phyloP scores from a whole-genome alignment of 208 protist species.

The Trichomonas gallinae region DNA sequence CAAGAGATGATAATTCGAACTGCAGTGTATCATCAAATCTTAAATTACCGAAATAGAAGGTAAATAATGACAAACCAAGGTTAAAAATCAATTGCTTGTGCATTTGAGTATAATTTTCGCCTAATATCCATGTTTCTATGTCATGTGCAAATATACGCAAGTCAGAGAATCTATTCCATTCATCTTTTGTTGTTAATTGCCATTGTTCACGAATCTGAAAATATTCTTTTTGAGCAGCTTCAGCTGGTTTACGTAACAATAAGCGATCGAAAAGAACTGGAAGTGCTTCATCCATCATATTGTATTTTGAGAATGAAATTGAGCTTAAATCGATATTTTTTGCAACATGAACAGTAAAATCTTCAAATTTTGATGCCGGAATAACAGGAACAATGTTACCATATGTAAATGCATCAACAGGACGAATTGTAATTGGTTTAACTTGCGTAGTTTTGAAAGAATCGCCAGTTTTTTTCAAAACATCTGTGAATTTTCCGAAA shows the following conservation, averaged over 20 bases:
- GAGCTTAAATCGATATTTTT: background rate
- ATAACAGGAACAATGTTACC: background rate
- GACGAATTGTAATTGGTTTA: background rate
- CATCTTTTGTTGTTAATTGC: background rate
- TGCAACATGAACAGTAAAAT: background rate
- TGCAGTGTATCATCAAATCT: background rate
- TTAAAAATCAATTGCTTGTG: conserved; percentile 4
- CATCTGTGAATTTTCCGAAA: background rate
- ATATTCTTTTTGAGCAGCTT: background rate
- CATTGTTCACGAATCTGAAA: background rate
- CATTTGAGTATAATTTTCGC: background rate
- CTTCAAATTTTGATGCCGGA: background rate
- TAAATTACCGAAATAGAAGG: background rate
- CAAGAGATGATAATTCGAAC: background rate
- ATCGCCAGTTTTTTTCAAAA: background rate
- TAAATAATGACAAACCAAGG: background rate
- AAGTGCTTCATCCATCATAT: background rate
- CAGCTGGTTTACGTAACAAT: background rate
- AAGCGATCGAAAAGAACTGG: background rate
- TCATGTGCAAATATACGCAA: background rate
- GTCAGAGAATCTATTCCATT: background rate
- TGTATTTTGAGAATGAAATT: background rate
- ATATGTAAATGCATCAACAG: background rate
- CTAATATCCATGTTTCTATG: background rate
- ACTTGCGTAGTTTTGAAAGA: background rate